Percentiles rank a stretch among this genome's conserved stretches.
Conservation (phyloP, 2,329 filamentous ascomycete genomes). For the Raffaelea deltoideospora region DNA sequence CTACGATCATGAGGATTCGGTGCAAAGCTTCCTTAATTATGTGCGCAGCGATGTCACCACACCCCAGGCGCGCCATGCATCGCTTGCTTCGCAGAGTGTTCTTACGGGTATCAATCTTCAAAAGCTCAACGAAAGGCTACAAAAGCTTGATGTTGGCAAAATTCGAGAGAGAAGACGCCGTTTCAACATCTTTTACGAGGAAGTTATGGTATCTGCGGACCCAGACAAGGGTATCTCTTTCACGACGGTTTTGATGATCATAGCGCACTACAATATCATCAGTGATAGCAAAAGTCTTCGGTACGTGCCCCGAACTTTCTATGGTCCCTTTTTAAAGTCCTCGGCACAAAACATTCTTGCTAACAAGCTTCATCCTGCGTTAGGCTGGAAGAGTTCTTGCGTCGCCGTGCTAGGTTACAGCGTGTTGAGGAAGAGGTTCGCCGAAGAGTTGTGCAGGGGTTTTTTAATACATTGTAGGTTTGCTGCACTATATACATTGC, state of each 20-base stretch:
- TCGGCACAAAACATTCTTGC: too few species aligned
- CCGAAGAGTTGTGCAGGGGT: conserved; percentile 77
- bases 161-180: conserved; percentile 62
- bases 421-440: conserved; percentile 90
- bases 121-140: conserved; percentile 58
- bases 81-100: conserved; percentile 35
- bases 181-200: conserved; percentile 94
- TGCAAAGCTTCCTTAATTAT: conserved; percentile 75
- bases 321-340: too few species aligned
- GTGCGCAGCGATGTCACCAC: conserved; percentile 43
- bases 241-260: conserved; percentile 80
- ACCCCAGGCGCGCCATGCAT: conserved; percentile 27
- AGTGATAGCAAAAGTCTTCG: conserved; percentile 90
- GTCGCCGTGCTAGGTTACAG: conserved; percentile 77
- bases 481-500: too few species aligned
- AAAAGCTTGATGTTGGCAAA: conserved; percentile 55
- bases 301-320: too few species aligned
- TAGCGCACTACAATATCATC: conserved; percentile 98
- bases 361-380: too few species aligned
- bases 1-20: conserved; percentile 80
- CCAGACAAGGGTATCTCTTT: conserved; percentile 83
- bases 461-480: conserved; percentile 77
- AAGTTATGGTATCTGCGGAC: conserved; percentile 86
- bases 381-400: conserved; percentile 84
- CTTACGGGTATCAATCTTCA: conserved; percentile 53